A percentile compares a stretch with the other conserved stretches of the same genome.
Conservation (phyloP, 345 rosid genomes). For the Syzygium jambos region DNA sequence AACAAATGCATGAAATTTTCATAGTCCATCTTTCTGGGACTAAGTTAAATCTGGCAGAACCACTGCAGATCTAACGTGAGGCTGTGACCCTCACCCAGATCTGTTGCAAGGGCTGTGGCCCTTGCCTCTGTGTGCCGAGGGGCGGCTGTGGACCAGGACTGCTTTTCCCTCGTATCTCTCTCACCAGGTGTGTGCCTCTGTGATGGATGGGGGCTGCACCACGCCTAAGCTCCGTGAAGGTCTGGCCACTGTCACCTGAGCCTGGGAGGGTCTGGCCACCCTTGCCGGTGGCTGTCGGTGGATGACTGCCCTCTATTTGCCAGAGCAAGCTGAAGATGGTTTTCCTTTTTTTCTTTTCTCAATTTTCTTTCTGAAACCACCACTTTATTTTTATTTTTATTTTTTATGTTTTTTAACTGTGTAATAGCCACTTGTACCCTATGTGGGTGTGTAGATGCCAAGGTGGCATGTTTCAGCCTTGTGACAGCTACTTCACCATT, state of each 20-base stretch:
- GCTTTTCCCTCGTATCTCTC: neutral
- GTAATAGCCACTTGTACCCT: neutral
- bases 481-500: neutral
- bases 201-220: neutral
- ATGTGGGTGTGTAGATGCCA: neutral
- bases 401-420: neutral
- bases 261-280: neutral
- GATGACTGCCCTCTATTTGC: neutral
- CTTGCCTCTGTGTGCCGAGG: neutral
- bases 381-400: neutral
- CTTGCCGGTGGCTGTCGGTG: neutral
- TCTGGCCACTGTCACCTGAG: neutral
- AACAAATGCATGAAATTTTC: neutral
- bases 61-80: neutral
- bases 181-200: neutral
- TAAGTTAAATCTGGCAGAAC: neutral
- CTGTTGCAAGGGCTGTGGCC: neutral
- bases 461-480: neutral
- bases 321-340: neutral
- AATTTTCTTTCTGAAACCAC: neutral
- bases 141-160: neutral
- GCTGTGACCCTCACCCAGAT: neutral
- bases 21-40: neutral
- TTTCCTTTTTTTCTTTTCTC: neutral
- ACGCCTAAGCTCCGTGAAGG: neutral